Evolutionary conservation across 257 asterid species (phyloP).

Genomic region (Solanum acaule): DNA sequence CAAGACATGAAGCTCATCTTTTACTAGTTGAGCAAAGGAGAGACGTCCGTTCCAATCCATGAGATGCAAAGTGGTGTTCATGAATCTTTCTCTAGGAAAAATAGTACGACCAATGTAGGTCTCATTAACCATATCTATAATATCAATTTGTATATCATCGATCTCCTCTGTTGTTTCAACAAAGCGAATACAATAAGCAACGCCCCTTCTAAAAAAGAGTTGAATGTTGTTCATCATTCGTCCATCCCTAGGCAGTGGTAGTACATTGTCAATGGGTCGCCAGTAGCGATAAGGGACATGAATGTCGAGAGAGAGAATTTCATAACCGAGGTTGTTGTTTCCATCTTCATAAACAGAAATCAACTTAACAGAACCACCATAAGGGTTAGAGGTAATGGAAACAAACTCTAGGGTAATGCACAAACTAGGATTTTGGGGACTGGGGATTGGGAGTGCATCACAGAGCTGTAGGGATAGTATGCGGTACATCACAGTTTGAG

Average conservation of each 20-base stretch:
- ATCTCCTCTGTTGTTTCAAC: background rate
- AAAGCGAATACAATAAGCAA: background rate
- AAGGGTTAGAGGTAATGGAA: constrained; percentile 2
- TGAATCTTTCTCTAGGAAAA: background rate
- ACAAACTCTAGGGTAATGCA: background rate
- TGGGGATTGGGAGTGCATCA: background rate
- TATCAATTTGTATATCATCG: background rate
- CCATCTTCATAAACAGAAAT: background rate
- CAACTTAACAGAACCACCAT: constrained; percentile 18
- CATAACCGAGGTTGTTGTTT: background rate
- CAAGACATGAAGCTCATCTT: background rate
- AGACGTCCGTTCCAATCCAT: background rate
- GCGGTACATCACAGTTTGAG: too few relatives aligned
- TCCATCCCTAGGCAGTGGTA: background rate
- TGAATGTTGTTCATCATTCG: background rate
- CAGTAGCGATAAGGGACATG: background rate
- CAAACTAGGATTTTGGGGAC: background rate
- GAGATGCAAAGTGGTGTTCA: background rate
- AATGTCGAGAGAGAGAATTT: background rate
- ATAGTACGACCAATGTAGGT: background rate
- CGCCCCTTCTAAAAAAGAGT: background rate
- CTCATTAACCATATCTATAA: background rate
- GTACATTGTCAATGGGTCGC: background rate
- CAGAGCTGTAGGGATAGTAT: too few relatives aligned
- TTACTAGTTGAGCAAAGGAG: background rate